Percentiles rank a stretch among this genome's conserved stretches.
Conservation (phyloP, 179 eudicot genomes). For the Pouteria campechiana region DNA sequence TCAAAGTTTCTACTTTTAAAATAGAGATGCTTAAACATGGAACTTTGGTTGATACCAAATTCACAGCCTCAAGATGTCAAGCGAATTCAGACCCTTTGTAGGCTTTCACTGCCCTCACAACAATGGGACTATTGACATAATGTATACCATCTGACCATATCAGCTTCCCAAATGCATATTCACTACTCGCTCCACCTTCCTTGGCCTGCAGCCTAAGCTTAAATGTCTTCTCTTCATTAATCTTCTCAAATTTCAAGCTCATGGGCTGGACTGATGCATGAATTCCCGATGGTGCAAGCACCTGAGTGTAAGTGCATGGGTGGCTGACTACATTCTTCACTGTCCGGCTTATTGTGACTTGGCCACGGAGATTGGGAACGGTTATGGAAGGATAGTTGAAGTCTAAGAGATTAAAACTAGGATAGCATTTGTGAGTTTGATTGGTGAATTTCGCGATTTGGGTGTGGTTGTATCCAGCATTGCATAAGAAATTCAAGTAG, state of each 20-base stretch:
- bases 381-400: conserved; percentile 86
- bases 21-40: too few relatives aligned
- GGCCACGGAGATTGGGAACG: conserved; percentile 40
- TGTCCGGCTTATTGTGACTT: conserved; percentile 44
- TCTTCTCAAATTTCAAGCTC: conserved; percentile 26
- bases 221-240: conserved; percentile 51
- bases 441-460: conserved; percentile 25
- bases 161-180: conserved; percentile 65
- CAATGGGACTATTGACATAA: conserved; percentile 72
- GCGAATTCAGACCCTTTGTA: too few relatives aligned
- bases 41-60: too few relatives aligned
- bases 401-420: conserved; percentile 20
- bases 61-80: too few relatives aligned
- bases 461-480: conserved; percentile 48
- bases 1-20: too few relatives aligned
- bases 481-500: conserved; percentile 57
- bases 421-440: conserved; percentile 24
- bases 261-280: conserved; percentile 27
- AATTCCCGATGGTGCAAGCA: conserved; percentile 38
- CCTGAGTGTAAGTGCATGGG: conserved; percentile 40
- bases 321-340: conserved; percentile 66
- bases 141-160: conserved; percentile 75
- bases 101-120: too few relatives aligned
- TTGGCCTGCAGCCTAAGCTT: conserved; percentile 25
- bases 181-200: conserved; percentile 7